Evolutionary conservation across 768 basidiomycete species (phyloP), one percentile per base, ranked within the genome.

Genomic region (Boletus subparvulus): DNA sequence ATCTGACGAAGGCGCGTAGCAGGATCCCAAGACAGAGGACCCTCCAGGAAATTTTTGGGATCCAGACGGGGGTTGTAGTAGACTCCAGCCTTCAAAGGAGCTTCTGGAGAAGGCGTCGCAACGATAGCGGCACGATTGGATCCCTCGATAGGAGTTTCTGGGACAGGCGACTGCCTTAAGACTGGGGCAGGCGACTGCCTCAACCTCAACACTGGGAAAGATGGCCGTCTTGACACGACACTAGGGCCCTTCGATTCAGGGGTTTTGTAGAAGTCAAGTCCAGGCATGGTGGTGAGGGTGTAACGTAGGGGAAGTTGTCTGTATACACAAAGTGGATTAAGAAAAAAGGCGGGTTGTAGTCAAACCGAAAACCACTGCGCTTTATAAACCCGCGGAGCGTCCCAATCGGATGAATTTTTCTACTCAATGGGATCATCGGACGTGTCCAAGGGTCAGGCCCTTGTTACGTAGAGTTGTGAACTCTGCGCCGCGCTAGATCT

Each of bases 1-100:
- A 86, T 74, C 61, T 87, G 85, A 41, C 88, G 83, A 43, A 91
- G 80, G 39, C 88, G 81, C 0, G 88, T 91, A 8, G 87, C 79
- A 17, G 88, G 80, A 64, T 89, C 84, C 55, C 72, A 65, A 2
- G 88, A 90, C 8, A 90, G 73, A 4, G 87, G 85, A 1, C 87
- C 88, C 8, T 88, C 80, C 44, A 86, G 67, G 69, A 78, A 90
- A 68, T 88, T 86, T 65, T 79, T 78, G 26, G 87, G 84, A 68
- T 88, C 84, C 16, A 90, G 72, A 32, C 87, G 86, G 46, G 87
- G 52, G 65, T 89, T 90, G 68, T 84, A 82, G 70, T 88, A 90
- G 3, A 71, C 72, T 12, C 53, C 67, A 5, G 58, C 9, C 21
- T 44, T 71, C 52, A 61, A 54, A 2, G 61, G 48, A 3, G 7